Evolutionary conservation across 2,329 filamentous ascomycete species (phyloP).

Genomic region (Metarhizium guizhouense): DNA sequence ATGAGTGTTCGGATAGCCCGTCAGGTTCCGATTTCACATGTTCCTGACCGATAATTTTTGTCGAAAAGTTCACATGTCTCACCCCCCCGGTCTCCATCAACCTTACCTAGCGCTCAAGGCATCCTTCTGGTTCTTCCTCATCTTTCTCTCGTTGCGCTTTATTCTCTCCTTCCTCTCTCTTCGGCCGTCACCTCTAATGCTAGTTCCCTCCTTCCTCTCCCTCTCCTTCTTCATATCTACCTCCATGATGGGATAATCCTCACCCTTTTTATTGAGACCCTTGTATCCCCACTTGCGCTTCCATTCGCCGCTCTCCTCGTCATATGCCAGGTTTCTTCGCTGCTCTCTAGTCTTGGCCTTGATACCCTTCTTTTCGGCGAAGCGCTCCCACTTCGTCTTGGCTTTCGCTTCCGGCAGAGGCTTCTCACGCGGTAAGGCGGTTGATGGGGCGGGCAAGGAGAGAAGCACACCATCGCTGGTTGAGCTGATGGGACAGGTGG

Average conservation of each 20-base stretch:
- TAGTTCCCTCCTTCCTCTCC: conserved; percentile 52
- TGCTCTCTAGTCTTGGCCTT: conserved; percentile 76
- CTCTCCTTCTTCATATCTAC: conserved; percentile 70
- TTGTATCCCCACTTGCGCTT: conserved; percentile 93
- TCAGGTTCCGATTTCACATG: background rate
- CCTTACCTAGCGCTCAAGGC: conserved; percentile 9
- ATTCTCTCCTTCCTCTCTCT: conserved; percentile 59
- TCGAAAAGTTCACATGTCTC: too few relatives aligned
- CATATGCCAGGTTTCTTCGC: conserved; percentile 66
- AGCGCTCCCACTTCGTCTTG: conserved; percentile 90
- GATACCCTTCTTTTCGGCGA: conserved; percentile 96
- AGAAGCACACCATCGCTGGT: conserved; percentile 66
- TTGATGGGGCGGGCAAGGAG: conserved; percentile 61
- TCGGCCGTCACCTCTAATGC: conserved; percentile 52
- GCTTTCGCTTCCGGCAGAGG: conserved; percentile 73
- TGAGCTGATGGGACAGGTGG: conserved; percentile 71
- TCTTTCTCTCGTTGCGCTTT: conserved; percentile 60
- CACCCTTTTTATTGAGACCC: conserved; percentile 75
- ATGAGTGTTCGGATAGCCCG: background rate
- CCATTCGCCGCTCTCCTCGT: conserved; percentile 81
- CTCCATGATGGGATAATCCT: conserved; percentile 86
- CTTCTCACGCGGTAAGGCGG: conserved; percentile 80
- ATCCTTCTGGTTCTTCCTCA: conserved; percentile 56
- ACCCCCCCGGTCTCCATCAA: background rate
- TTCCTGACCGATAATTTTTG: background rate